Evolutionary conservation across 2,329 filamentous ascomycete species (phyloP).

Genomic region (Fusarium sp.): DNA sequence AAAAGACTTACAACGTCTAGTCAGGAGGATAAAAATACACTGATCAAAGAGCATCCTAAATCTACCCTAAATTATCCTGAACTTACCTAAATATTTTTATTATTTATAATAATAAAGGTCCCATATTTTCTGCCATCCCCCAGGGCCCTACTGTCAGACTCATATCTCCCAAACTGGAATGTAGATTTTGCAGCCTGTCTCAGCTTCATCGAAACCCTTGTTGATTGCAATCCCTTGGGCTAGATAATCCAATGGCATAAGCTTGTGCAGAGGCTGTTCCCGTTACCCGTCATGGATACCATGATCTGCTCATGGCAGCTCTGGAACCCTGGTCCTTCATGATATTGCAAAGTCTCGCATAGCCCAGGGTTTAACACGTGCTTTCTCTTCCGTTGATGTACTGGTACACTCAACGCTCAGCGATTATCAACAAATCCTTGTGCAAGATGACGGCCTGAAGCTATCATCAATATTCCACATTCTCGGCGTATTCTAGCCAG

Average conservation of each 20-base stretch:
- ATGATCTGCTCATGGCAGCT: constrained; percentile 11
- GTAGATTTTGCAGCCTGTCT: constrained; percentile 15
- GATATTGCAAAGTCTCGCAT: constrained; percentile 14
- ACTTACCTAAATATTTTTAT: no score
- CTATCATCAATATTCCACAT: background rate
- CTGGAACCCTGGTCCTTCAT: constrained; percentile 31
- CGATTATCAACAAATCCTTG: constrained; percentile 10
- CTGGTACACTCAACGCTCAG: background rate
- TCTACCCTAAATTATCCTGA: no score
- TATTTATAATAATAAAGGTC: no score
- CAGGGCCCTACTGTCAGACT: background rate
- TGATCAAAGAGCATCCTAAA: no score
- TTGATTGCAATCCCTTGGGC: background rate
- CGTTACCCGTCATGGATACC: constrained; percentile 6
- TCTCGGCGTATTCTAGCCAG: background rate
- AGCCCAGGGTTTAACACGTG: background rate
- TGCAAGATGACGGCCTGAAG: background rate
- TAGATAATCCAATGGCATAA: constrained; percentile 13
- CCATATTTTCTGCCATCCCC: no score
- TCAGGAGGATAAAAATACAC: no score
- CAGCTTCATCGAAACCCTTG: constrained; percentile 4
- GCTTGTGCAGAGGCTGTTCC: constrained; percentile 6
- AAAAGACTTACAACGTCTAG: no score
- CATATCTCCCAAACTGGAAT: constrained; percentile 1
- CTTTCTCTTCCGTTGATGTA: background rate